A percentile compares a stretch with the other conserved stretches of the same genome.
Conservation (phyloP, 2,329 filamentous ascomycete species). For the Aspergillus sp. region DNA sequence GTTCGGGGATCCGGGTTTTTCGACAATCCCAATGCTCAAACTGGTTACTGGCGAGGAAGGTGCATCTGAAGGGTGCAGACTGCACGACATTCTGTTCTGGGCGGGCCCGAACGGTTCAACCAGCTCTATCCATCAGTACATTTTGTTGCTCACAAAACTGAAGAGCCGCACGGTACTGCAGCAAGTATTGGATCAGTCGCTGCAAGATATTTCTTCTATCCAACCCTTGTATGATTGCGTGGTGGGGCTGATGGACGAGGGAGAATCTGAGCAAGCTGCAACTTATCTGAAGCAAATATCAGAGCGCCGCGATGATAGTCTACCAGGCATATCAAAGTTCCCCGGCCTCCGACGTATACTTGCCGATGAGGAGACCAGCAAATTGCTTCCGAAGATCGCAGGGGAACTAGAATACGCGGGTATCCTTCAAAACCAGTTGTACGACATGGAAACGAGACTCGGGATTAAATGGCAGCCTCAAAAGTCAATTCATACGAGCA, state of each 20-base stretch:
- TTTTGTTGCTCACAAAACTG: slow-evolving; percentile 19
- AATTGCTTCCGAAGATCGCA: slow-evolving; percentile 15
- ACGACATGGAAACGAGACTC: slow-evolving; percentile 21
- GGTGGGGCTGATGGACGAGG: slow-evolving; percentile 14
- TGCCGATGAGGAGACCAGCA: slow-evolving; percentile 11
- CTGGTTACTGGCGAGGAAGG: slow-evolving; percentile 14
- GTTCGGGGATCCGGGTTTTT: slow-evolving; percentile 13
- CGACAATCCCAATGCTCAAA: slow-evolving; percentile 12
- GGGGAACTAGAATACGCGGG: slow-evolving; percentile 11
- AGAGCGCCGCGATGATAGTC: slow-evolving; percentile 7
- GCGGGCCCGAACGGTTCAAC: not conserved
- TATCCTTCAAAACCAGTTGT: slow-evolving; percentile 18
- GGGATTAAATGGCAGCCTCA: slow-evolving; percentile 20
- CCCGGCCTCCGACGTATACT: slow-evolving; percentile 13
- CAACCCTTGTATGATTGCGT: slow-evolving; percentile 17
- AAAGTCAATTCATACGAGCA: slow-evolving; percentile 10
- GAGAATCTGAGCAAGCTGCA: slow-evolving; percentile 14
- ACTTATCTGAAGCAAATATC: slow-evolving; percentile 17
- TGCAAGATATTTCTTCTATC: slow-evolving; percentile 7
- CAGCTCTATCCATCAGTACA: slow-evolving; percentile 8
- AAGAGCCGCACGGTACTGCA: slow-evolving; percentile 12
- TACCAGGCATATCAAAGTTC: slow-evolving; percentile 19
- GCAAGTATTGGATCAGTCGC: slow-evolving; percentile 15
- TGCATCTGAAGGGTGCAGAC: not conserved
- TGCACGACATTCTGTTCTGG: slow-evolving; percentile 15